Conservation (phyloP, 2,329 filamentous ascomycete species). For the Hypoxylon sp. region DNA sequence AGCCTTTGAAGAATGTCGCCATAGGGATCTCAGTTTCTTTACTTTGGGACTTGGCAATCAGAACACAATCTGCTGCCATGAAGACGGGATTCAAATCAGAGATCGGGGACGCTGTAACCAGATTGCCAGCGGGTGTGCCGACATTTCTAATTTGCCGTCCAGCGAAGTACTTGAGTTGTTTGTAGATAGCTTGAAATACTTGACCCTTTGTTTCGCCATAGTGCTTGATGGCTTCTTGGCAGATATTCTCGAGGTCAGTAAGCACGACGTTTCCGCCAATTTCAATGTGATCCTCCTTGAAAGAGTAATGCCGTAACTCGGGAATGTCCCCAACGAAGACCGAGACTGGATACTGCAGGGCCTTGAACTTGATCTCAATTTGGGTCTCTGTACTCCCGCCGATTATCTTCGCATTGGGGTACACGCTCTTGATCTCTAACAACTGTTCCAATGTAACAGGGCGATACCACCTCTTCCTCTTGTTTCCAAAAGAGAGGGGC, state of each 20-base stretch:
- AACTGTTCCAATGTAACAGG: constrained; percentile 89
- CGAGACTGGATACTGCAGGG: constrained; percentile 87
- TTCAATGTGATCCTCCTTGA: constrained; percentile 86
- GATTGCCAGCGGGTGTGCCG: constrained; percentile 94
- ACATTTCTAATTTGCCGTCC: constrained; percentile 96
- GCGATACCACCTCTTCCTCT: constrained; percentile 92
- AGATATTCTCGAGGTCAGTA: constrained; percentile 90
- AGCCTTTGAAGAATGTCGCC: constrained; percentile 92
- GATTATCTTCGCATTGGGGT: constrained; percentile 92
- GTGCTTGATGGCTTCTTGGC: constrained; percentile 80
- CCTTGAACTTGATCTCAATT: constrained; percentile 99
- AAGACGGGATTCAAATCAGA: constrained; percentile 96
- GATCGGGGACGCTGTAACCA: constrained; percentile 95
- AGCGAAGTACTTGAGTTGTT: constrained; percentile 94
- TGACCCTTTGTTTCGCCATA: constrained; percentile 81
- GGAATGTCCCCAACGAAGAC: constrained; percentile 94
- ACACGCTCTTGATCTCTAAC: constrained; percentile 88
- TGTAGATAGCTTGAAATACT: constrained; percentile 90
- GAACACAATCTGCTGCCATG: constrained; percentile 84
- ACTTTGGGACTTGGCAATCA: constrained; percentile 82
- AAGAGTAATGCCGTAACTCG: constrained; percentile 84
- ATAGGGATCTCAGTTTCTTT: constrained; percentile 89
- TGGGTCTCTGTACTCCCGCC: constrained; percentile 97
- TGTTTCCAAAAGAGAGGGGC: constrained; percentile 91
- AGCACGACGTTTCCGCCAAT: constrained; percentile 93